Conservation (phyloP, 2,329 filamentous ascomycete species). For the Epichloe coenophiala region DNA sequence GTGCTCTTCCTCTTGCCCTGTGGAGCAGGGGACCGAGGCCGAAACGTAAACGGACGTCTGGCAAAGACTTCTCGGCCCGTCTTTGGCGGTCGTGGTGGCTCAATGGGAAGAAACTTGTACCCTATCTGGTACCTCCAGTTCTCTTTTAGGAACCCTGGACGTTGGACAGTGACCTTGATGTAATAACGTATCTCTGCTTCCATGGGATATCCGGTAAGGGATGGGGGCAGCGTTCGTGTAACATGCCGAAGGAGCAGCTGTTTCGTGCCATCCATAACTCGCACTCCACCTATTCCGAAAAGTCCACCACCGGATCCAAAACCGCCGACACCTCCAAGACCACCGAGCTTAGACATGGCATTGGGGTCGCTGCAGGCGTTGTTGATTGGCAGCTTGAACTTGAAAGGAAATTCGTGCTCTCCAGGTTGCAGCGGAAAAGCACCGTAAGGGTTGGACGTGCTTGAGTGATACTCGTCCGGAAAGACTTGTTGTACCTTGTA, state of each 20-base stretch:
- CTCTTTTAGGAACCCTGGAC: slow-evolving; percentile 81
- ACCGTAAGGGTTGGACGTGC: slow-evolving; percentile 26
- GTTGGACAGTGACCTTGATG: slow-evolving; percentile 84
- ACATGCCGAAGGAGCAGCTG: slow-evolving; percentile 57
- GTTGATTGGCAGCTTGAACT: slow-evolving; percentile 67
- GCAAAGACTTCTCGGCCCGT: slow-evolving; percentile 73
- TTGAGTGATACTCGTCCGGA: slow-evolving; percentile 38
- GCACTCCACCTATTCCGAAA: slow-evolving; percentile 37
- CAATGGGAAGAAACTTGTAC: slow-evolving; percentile 85
- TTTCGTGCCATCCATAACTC: slow-evolving; percentile 49
- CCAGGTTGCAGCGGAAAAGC: slow-evolving; percentile 52
- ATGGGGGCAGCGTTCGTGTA: slow-evolving; percentile 77
- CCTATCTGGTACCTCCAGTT: slow-evolving; percentile 59
- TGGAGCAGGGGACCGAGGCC: slow-evolving; percentile 22
- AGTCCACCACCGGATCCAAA: slow-evolving; percentile 30
- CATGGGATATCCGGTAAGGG: slow-evolving; percentile 71
- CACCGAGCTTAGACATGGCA: slow-evolving; percentile 39
- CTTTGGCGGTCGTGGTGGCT: slow-evolving; percentile 60
- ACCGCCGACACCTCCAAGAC: slow-evolving; percentile 40
- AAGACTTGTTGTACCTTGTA: slow-evolving; percentile 65
- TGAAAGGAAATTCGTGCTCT: slow-evolving; percentile 63
- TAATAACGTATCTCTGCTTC: slow-evolving; percentile 89
- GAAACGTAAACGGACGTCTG: slow-evolving; percentile 51
- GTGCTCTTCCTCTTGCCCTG: slow-evolving; percentile 35
- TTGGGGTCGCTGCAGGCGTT: slow-evolving; percentile 50